Evolutionary conservation across 2,329 filamentous ascomycete genomes (phyloP).

Genomic region (Aureobasidium melanogenum): DNA sequence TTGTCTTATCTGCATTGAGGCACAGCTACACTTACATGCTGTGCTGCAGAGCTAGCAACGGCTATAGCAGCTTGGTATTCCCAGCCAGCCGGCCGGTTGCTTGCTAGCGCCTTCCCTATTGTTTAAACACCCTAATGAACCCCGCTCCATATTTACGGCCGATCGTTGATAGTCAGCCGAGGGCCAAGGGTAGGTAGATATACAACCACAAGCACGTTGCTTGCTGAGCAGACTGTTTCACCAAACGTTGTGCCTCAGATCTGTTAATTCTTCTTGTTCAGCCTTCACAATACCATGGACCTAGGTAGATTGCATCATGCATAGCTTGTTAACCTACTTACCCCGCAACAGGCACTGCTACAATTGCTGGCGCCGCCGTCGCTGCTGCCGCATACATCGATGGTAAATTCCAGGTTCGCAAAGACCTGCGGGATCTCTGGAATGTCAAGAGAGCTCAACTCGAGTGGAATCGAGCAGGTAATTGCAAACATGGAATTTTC

Average conservation of each 20-base stretch:
- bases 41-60: background rate
- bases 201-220: background rate
- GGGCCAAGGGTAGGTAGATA: background rate
- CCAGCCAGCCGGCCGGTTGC: no score
- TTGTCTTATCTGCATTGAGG: background rate
- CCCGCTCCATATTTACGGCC: constrained; percentile 11
- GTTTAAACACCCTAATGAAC: background rate
- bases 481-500: background rate
- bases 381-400: constrained; percentile 53
- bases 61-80: background rate
- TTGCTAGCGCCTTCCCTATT: background rate
- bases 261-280: background rate
- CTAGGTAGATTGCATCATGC: background rate
- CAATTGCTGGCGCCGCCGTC: constrained; percentile 19
- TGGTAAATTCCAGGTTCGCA: constrained; percentile 57
- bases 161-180: background rate
- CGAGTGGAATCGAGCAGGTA: constrained; percentile 41
- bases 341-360: background rate
- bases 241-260: background rate
- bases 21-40: background rate
- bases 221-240: background rate
- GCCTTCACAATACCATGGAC: background rate
- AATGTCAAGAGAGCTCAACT: constrained; percentile 35
- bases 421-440: constrained; percentile 49
- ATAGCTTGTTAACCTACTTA: background rate